Evolutionary conservation across 257 asterid genomes (phyloP), one percentile per base, ranked within the genome.

Genomic region (Nyctanthes arbortristis): DNA sequence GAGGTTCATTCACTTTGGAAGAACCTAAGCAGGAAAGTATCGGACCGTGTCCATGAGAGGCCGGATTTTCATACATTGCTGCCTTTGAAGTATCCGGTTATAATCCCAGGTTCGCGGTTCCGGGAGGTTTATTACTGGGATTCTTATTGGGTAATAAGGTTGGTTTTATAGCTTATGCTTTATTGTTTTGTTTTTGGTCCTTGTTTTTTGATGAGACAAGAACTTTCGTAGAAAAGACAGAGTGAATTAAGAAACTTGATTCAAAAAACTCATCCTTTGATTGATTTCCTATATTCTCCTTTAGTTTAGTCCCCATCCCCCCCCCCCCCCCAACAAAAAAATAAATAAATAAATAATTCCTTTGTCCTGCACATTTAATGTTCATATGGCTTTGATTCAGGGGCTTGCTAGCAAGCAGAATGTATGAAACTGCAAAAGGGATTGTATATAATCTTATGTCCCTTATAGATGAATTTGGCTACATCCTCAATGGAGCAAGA

Each of bases 91-190:
- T 75, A 82, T 67, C 84, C 95, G 57, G 90, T 85, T 61, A 72
- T 94, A 4, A 86, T 94, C 12, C 99, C 97, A 2, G 99, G 99
- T 37, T 89, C 99, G 1, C 69, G 97, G 64, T 91, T 91, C 61
- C 76, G 87, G 54, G 99, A 91, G 83, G 96, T 91, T 69, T 94
- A 94, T 69, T 89, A 94, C 27, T 94, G 99, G 99, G 99, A 94
- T 70, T 88, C 97, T 25, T 94, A 89, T 49, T 94, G 97, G 97
- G 80, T 89, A 0, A 84, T 88, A 74, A 94, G 97, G 99, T 90
- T 66, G 29, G 61, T 76, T 66, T 16, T 0, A 9, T 34, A 18
- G 9, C 4, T 18, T 47, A 4, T 39, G 43, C 7, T 70, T 3
- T 6, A 5, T 54, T 11, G 18, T 1, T 3, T 8, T n/a, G 9